phyloP scores from a whole-genome alignment of 257 asterid species.

The Leonotis leonurus region DNA sequence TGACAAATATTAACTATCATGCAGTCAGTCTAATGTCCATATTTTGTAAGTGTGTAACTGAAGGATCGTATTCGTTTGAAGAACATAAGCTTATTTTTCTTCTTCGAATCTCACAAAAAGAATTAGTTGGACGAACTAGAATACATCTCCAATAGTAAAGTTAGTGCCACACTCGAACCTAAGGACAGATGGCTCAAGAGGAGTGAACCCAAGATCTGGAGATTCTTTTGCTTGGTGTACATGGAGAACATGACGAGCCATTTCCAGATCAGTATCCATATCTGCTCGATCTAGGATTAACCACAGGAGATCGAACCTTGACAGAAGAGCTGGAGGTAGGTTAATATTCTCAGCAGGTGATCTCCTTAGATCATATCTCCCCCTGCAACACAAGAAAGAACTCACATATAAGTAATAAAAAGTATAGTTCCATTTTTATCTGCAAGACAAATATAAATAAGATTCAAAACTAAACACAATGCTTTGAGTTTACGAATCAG shows the following conservation, averaged over 20 bases:
- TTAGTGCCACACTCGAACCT: constrained; percentile 34
- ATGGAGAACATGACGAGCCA: constrained; percentile 97
- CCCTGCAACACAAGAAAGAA: constrained; percentile 43
- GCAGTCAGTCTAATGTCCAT: background rate
- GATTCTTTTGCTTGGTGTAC: constrained; percentile 94
- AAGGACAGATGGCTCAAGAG: constrained; percentile 92
- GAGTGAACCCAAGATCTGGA: constrained; percentile 96
- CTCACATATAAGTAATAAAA: background rate
- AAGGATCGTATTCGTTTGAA: too few species aligned
- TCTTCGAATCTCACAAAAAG: background rate
- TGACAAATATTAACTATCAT: background rate
- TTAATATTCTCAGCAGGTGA: constrained; percentile 98
- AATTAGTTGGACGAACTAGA: background rate
- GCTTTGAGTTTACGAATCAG: constrained; percentile 13
- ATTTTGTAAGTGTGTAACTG: background rate
- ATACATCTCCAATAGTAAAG: background rate
- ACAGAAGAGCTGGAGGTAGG: constrained; percentile 97
- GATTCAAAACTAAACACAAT: background rate
- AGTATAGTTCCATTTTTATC: background rate
- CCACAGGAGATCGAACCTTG: constrained; percentile 98
- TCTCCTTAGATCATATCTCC: constrained; percentile 92
- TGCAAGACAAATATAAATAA: background rate
- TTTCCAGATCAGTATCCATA: constrained; percentile 94
- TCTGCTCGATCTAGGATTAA: constrained; percentile 96
- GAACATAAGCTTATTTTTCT: background rate